These are phyloP conservation scores for Trypanosomatidae sp. DNA, from an alignment of 208 protist species.

Conservation along the genomic window DNA sequence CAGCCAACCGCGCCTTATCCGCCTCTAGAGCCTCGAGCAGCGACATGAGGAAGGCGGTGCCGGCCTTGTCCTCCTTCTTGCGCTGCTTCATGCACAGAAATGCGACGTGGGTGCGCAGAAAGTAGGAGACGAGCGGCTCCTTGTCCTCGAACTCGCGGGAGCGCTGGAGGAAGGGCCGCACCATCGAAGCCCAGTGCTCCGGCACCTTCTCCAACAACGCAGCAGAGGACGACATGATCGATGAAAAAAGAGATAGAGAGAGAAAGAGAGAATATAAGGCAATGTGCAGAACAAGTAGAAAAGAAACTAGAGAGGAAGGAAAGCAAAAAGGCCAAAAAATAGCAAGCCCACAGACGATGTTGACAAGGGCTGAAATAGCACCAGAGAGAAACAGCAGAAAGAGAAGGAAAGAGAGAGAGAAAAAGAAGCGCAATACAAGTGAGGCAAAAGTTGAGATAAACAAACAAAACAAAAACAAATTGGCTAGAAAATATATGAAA, in stretches of 20 bases:
- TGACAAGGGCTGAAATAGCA: too few species aligned
- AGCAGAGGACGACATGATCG: constrained; percentile 18
- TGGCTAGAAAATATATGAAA: too few species aligned
- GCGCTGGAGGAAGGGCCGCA: constrained; percentile 70
- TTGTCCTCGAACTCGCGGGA: constrained; percentile 62
- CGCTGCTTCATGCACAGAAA: constrained; percentile 54
- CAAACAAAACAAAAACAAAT: too few species aligned
- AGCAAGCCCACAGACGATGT: too few species aligned
- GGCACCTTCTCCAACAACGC: constrained; percentile 36
- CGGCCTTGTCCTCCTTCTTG: constrained; percentile 47
- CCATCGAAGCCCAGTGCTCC: constrained; percentile 32
- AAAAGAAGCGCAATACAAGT: too few species aligned
- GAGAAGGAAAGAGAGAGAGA: not conserved
- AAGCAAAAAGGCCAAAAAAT: too few species aligned
- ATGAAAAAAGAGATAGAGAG: too few species aligned
- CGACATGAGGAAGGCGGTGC: constrained; percentile 47
- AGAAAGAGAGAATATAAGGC: too few species aligned
- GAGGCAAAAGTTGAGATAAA: too few species aligned
- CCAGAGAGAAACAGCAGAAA: too few species aligned
- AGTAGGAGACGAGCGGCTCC: constrained; percentile 72
- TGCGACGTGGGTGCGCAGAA: constrained; percentile 65
- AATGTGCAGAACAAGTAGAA: too few species aligned
- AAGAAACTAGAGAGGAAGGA: too few species aligned
- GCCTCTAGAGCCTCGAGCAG: constrained; percentile 52
- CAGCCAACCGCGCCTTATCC: constrained; percentile 35